Conservation (phyloP, 2,329 filamentous ascomycete genomes). For the Pleoardoris graminearum region DNA sequence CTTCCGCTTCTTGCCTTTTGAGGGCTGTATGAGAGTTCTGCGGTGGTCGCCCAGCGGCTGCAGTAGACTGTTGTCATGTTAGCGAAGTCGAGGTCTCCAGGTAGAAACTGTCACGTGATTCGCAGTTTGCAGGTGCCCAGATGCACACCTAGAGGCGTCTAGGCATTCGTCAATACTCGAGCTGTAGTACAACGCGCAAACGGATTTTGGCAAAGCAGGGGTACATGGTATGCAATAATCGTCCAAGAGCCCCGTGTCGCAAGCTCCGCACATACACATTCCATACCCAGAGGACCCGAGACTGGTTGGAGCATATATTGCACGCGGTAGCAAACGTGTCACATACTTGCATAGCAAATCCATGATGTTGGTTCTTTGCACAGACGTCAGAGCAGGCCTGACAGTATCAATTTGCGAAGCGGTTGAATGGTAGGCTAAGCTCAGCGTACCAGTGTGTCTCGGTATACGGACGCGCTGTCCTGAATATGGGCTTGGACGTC, state of each 20-base stretch:
- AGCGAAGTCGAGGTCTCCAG: slow-evolving; percentile 5
- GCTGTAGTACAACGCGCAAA: too few species aligned
- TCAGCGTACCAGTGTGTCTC: slow-evolving; percentile 59
- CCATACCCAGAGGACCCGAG: too few species aligned
- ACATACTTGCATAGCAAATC: slow-evolving; percentile 69
- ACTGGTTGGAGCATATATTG: neutral
- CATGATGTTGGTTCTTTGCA: slow-evolving; percentile 66
- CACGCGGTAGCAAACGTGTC: neutral
- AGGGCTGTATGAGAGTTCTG: slow-evolving; percentile 56
- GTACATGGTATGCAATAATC: neutral
- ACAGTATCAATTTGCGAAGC: neutral
- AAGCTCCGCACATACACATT: too few species aligned
- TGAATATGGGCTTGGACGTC: slow-evolving; percentile 59
- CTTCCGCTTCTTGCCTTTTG: slow-evolving; percentile 64
- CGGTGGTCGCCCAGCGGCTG: slow-evolving; percentile 67
- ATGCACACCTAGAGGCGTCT: too few species aligned
- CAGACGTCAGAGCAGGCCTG: slow-evolving; percentile 63
- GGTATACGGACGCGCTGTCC: slow-evolving; percentile 68
- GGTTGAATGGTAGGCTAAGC: neutral
- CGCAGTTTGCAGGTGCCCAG: neutral
- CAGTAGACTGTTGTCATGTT: slow-evolving; percentile 57
- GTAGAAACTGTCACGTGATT: neutral
- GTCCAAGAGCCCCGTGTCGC: too few species aligned
- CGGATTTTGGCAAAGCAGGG: too few species aligned
- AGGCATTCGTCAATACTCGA: too few species aligned